Base-by-base conservation (phyloP, 1,284 basidiomycete genomes). In the Ustilago nuda region DNA sequence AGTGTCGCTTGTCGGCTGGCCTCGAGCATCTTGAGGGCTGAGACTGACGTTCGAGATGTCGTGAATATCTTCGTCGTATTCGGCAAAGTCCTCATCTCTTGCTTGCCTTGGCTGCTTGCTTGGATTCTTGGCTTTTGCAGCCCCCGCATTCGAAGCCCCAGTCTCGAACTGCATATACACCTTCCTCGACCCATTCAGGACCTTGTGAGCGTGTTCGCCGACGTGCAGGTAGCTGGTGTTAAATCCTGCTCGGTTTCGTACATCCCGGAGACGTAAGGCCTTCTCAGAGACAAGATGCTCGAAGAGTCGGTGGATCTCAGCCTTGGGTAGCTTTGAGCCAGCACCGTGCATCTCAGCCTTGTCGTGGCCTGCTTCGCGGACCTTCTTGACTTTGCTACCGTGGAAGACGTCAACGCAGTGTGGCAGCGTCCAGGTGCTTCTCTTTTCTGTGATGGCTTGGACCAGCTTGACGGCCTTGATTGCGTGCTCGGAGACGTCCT, bases 261-360 rank as follows among this genome's bases (percentile, higher is more conserved):
- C 78, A 53, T 79, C 75, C 7, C 82, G 75, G 55, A 87, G 83
- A 13, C 80, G 78, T 43, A 89, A 84, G 32, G 86, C 87, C 2
- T 89, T 87, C 46, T 88, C 81, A 37, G 86, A 83, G 12, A 88
- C 72, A 11, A 94, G 88, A 32, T 87, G 88, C 72, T 91, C 89
- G 76, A 93, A 88, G 15, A 92, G 85, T 12, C 92, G 89, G 43
- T 93, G 91, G 23, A 89, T 74, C 32, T 91, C 87, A 37, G 89
- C 88, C 11, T 87, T 86, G 4, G 87, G 83, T 45, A 92, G 66
- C 23, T 87, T 75, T 45, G 87, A 87, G 19, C 91, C 92, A 6
- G 87, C 87, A 1, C 91, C 93, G 75, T 89, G 90, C 37, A 87
- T 82, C 2, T 87, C 78, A 17, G 89, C 79, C 41, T 85, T 77